A percentile compares a stretch with the other conserved stretches of the same genome.
These are phyloP conservation scores for Candida piceae DNA, from an alignment of 805 yeast genomes.

Conservation along the genomic window DNA sequence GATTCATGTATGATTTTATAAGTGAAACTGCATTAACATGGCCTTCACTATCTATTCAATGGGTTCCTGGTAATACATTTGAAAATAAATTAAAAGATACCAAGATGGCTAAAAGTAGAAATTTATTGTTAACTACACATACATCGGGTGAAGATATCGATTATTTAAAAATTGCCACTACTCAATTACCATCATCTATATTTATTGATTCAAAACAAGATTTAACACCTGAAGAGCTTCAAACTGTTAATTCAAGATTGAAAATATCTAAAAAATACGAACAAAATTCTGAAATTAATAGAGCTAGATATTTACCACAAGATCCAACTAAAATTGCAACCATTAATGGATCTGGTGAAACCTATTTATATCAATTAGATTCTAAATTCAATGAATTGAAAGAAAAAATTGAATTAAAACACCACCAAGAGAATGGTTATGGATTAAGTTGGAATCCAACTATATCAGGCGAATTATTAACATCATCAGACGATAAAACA, in stretches of 20 bases:
- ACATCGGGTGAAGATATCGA: slow-evolving; percentile 66
- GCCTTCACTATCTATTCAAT: slow-evolving; percentile 78
- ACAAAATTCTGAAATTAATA: slow-evolving; percentile 62
- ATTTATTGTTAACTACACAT: slow-evolving; percentile 64
- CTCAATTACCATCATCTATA: slow-evolving; percentile 49
- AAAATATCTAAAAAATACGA: slow-evolving; percentile 56
- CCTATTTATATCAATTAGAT: slow-evolving; percentile 45
- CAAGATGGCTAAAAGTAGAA: slow-evolving; percentile 34
- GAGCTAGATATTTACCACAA: slow-evolving; percentile 70
- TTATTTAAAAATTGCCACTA: slow-evolving; percentile 59
- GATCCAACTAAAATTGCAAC: slow-evolving; percentile 52
- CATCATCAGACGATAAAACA: slow-evolving; percentile 63
- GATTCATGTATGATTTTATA: slow-evolving; percentile 77
- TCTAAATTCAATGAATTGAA: slow-evolving; percentile 14
- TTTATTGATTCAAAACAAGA: slow-evolving; percentile 16
- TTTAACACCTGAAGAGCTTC: slow-evolving; percentile 23
- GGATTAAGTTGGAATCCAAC: slow-evolving; percentile 64
- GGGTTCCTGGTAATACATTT: slow-evolving; percentile 50
- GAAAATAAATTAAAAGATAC: slow-evolving; percentile 22
- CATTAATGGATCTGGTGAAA: slow-evolving; percentile 62
- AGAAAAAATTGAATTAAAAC: slow-evolving; percentile 34
- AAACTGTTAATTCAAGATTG: slow-evolving; percentile 47
- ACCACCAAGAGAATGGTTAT: slow-evolving; percentile 66
- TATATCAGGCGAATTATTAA: slow-evolving; percentile 44
- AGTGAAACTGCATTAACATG: slow-evolving; percentile 75